Percentiles rank a stretch among this genome's conserved stretches.
Conservation (phyloP, 2,329 filamentous ascomycete genomes). For the Tolypocladium tropicale region DNA sequence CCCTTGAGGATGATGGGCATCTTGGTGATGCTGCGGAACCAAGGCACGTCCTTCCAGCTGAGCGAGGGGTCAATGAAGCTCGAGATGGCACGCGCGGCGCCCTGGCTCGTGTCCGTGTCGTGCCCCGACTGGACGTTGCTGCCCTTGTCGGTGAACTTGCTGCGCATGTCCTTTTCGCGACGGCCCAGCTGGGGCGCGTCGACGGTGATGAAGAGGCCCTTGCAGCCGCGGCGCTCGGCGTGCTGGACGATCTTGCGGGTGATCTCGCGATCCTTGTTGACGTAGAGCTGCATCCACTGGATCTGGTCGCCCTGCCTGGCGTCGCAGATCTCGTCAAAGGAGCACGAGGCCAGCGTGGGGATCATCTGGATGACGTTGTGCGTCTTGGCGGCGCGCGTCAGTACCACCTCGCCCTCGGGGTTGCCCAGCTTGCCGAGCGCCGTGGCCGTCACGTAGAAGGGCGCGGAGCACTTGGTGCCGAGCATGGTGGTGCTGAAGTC, state of each 20-base stretch:
- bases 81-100: conserved; percentile 87
- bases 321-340: conserved; percentile 94
- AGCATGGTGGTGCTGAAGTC: conserved; percentile 91
- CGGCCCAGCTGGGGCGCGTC: conserved; percentile 93
- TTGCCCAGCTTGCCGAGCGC: conserved; percentile 92
- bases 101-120: conserved; percentile 75
- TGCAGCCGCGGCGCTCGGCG: conserved; percentile 85
- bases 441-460: conserved; percentile 94
- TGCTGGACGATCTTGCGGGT: conserved; percentile 85
- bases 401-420: conserved; percentile 83
- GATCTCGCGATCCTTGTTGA: conserved; percentile 90
- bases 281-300: conserved; percentile 95
- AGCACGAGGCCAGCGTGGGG: conserved; percentile 90
- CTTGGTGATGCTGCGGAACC: conserved; percentile 81
- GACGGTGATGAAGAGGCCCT: conserved; percentile 94
- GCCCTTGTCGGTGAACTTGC: conserved; percentile 77
- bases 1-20: conserved; percentile 98
- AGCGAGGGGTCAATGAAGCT: conserved; percentile 94
- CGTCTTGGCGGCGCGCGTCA: conserved; percentile 73
- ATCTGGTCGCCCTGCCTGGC: conserved; percentile 68
- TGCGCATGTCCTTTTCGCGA: conserved; percentile 95
- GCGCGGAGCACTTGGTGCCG: conserved; percentile 70
- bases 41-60: conserved; percentile 87
- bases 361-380: conserved; percentile 98
- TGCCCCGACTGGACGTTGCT: conserved; percentile 72